Evolutionary conservation across 2,329 filamentous ascomycete genomes (phyloP).

Genomic region (Verticillium albo-atrum): DNA sequence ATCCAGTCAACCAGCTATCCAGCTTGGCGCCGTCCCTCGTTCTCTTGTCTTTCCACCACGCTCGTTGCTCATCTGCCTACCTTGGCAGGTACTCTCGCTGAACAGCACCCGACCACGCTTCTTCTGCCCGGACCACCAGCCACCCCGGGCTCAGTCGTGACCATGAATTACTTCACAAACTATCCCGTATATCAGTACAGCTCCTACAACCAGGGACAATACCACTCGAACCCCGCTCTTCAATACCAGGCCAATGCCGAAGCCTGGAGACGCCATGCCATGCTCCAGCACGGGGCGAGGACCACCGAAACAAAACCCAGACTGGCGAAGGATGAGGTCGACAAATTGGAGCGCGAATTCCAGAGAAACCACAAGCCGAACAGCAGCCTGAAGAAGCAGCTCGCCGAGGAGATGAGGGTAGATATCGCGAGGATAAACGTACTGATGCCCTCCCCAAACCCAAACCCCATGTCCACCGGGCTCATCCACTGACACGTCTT

Average conservation of each 20-base stretch:
- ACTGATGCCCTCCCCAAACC: slow-evolving; percentile 4
- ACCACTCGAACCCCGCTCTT: neutral
- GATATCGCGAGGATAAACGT: slow-evolving; percentile 62
- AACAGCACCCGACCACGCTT: neutral
- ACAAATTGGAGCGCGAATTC: slow-evolving; percentile 56
- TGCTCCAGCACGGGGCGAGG: slow-evolving; percentile 18
- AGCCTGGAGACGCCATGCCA: slow-evolving; percentile 5
- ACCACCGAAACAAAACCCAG: slow-evolving; percentile 46
- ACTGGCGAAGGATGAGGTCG: slow-evolving; percentile 55
- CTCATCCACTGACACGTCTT: slow-evolving; percentile 23
- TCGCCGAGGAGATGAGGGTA: slow-evolving; percentile 58
- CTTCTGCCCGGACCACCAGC: neutral
- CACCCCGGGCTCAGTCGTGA: neutral
- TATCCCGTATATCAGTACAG: slow-evolving; percentile 7
- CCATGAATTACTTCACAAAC: slow-evolving; percentile 10
- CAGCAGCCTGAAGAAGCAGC: slow-evolving; percentile 55
- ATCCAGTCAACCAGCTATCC: neutral
- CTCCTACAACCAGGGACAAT: slow-evolving; percentile 4
- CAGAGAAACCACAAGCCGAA: slow-evolving; percentile 61
- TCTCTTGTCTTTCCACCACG: neutral
- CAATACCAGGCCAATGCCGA: slow-evolving; percentile 9
- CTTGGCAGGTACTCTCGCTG: neutral
- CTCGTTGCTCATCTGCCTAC: neutral
- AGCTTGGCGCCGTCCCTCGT: neutral
- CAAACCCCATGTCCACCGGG: neutral